Evolutionary conservation across 2,329 filamentous ascomycete species (phyloP), one percentile per base, ranked within the genome.

Genomic region (Colletotrichum higginsianum): DNA sequence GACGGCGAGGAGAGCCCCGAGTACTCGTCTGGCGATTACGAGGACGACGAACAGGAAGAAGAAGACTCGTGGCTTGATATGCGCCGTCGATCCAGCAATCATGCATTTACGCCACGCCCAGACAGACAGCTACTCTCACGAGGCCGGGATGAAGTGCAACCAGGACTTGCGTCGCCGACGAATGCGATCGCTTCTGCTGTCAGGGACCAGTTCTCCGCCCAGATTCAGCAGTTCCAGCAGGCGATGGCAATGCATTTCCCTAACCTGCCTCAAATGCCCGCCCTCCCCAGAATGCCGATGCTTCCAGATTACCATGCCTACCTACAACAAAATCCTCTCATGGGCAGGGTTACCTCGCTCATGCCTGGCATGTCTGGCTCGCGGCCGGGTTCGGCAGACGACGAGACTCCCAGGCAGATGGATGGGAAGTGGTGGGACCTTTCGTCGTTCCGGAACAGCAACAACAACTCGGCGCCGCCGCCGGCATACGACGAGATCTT

Each of bases 401-500:
- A 82, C 40, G 78, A 82, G 30, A 70, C 80, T 58, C 73, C 80
- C 49, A 87, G 86, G 73, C 83, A 85, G 63, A 79, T 84, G 66
- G 87, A 90, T 63, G 85, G 85, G 75, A 86, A 87, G 71, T 93
- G 92, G 91, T 93, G 91, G 89, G 91, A 92, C 77, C 82, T 92
- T 38, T 87, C 92, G 55, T 89, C 90, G 11, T 82, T 86, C 47
- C 85, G 87, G 76, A 82, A 82, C 62, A 80, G 82, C 49, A 76
- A 83, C 18, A 84, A 82, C 23, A 83, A 82, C 49, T 81, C 88
- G 12, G 83, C 86, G 4, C 85, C 88, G 42, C 93, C 93, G 11
- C 94, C 94, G 12, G 89, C 94, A 0, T 96, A 96, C 75, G 91
- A 95, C 64, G 94, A 95, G 58, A 89, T 96, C 38, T 96, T 91